These are phyloP conservation scores for Suhomyces bolitotheri DNA, from an alignment of 1,139 yeast genomes.

Conservation along the genomic window DNA sequence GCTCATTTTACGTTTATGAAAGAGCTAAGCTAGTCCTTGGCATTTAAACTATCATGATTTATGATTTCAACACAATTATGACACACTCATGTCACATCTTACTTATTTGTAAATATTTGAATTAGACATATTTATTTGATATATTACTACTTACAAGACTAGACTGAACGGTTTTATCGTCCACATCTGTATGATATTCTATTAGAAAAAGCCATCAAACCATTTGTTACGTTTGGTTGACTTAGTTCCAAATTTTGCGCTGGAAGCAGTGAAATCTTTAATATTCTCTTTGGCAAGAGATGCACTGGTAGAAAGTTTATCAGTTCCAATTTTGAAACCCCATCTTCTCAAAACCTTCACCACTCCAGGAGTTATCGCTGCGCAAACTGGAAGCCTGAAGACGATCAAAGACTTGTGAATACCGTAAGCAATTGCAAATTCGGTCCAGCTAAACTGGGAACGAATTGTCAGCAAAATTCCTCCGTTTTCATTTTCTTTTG, in stretches of 20 bases:
- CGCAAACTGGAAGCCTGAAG: slow-evolving; percentile 83
- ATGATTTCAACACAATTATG: slow-evolving; percentile 6
- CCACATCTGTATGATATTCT: too few relatives aligned
- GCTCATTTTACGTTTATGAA: slow-evolving; percentile 93
- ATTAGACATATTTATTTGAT: slow-evolving; percentile 7
- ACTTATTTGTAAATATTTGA: slow-evolving; percentile 4
- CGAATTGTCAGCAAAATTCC: slow-evolving; percentile 28
- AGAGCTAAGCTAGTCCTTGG: slow-evolving; percentile 71
- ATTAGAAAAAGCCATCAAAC: slow-evolving; percentile 56
- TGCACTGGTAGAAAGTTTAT: slow-evolving; percentile 39
- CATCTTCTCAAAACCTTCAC: slow-evolving; percentile 64
- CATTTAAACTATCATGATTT: slow-evolving; percentile 29
- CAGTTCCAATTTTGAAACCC: slow-evolving; percentile 80
- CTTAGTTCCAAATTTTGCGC: slow-evolving; percentile 52
- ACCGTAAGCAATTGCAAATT: slow-evolving; percentile 89
- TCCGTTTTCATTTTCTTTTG: slow-evolving; percentile 16
- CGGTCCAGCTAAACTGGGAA: slow-evolving; percentile 54
- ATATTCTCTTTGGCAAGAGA: slow-evolving; percentile 37
- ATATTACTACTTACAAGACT: slow-evolving; percentile 8
- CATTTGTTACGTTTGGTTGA: slow-evolving; percentile 57
- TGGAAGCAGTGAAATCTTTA: slow-evolving; percentile 41
- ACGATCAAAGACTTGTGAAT: slow-evolving; percentile 83
- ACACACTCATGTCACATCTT: slow-evolving; percentile 1
- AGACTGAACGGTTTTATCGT: too few relatives aligned
- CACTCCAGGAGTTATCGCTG: slow-evolving; percentile 85